Conservation (phyloP, 495 filamentous ascomycete genomes). For the Trichocladium antarcticum region DNA sequence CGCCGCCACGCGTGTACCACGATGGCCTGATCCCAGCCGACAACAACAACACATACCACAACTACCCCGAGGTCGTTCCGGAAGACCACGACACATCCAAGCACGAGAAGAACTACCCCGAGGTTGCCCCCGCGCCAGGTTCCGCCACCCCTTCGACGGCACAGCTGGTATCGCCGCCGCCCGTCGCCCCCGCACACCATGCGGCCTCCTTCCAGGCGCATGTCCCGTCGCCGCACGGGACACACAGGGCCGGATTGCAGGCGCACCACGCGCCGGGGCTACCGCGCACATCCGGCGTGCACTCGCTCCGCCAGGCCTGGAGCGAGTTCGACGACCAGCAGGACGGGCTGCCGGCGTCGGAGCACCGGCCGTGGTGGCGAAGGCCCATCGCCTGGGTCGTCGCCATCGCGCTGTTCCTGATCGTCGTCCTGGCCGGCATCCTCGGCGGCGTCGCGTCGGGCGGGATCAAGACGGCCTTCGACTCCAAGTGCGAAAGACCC, state of each 20-base stretch:
- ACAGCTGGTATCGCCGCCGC: no score
- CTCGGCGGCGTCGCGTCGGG: conserved; percentile 15
- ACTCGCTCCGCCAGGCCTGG: conserved; percentile 7
- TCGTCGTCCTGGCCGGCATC: conserved; percentile 13
- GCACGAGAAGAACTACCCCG: not conserved
- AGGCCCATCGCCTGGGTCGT: conserved; percentile 12
- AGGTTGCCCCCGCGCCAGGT: not conserved
- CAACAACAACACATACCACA: not conserved
- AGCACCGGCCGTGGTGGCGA: not conserved
- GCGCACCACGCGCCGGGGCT: not conserved
- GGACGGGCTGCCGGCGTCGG: no score
- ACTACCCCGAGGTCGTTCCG: conserved; percentile 12
- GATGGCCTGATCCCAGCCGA: conserved; percentile 15
- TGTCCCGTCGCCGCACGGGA: not conserved
- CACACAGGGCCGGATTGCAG: not conserved
- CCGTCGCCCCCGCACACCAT: no score
- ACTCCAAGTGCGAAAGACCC: not conserved
- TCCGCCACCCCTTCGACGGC: not conserved
- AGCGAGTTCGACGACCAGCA: not conserved
- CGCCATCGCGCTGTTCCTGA: conserved; percentile 2
- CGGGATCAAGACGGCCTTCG: conserved; percentile 9
- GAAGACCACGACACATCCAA: conserved; percentile 1
- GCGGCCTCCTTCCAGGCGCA: no score
- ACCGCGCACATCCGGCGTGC: conserved; percentile 3
- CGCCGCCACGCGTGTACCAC: conserved; percentile 6